These are phyloP conservation scores for Aegilops speltoides DNA, from an alignment of 176 grass and related monocot genomes.

Conservation along the genomic window DNA sequence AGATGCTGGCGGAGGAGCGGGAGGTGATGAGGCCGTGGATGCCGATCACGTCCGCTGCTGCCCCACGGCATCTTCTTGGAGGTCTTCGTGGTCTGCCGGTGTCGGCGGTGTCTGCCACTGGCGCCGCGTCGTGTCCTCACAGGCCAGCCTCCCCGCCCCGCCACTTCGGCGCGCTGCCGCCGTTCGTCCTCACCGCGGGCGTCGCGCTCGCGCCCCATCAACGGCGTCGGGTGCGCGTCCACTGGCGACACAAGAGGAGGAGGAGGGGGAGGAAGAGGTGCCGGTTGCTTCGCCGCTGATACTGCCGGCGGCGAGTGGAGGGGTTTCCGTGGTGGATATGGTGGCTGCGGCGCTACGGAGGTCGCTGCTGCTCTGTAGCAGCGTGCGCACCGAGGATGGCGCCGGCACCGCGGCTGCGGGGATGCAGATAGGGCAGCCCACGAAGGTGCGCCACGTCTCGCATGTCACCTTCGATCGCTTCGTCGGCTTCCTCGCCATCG, in stretches of 20 bases:
- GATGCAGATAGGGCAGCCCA: slow-evolving; percentile 92
- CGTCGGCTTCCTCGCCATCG: slow-evolving; percentile 68
- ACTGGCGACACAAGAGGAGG: background rate
- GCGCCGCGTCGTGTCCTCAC: too few relatives aligned
- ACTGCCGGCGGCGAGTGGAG: slow-evolving; percentile 29
- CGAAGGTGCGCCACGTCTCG: slow-evolving; percentile 87
- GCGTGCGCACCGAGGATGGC: slow-evolving; percentile 46
- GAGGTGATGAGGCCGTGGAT: slow-evolving; percentile 45
- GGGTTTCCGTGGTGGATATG: slow-evolving; percentile 71
- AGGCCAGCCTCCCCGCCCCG: too few relatives aligned
- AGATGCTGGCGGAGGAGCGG: slow-evolving; percentile 48
- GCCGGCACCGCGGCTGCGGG: background rate
- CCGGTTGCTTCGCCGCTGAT: slow-evolving; percentile 67
- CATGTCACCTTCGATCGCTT: slow-evolving; percentile 98
- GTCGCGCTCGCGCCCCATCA: too few relatives aligned
- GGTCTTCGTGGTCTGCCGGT: too few relatives aligned
- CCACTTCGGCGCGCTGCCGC: too few relatives aligned
- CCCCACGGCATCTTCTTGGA: too few relatives aligned
- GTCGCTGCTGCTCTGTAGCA: slow-evolving; percentile 89
- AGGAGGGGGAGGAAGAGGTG: slow-evolving; percentile 35
- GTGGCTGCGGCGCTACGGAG: slow-evolving; percentile 74
- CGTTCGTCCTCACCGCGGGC: too few relatives aligned
- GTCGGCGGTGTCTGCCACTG: too few relatives aligned
- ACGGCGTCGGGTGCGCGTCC: too few relatives aligned
- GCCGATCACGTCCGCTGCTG: slow-evolving; percentile 22